A percentile compares a stretch with the other conserved stretches of the same genome.
Conservation (phyloP, 768 basidiomycete genomes). For the Coprinellus micaceus region DNA sequence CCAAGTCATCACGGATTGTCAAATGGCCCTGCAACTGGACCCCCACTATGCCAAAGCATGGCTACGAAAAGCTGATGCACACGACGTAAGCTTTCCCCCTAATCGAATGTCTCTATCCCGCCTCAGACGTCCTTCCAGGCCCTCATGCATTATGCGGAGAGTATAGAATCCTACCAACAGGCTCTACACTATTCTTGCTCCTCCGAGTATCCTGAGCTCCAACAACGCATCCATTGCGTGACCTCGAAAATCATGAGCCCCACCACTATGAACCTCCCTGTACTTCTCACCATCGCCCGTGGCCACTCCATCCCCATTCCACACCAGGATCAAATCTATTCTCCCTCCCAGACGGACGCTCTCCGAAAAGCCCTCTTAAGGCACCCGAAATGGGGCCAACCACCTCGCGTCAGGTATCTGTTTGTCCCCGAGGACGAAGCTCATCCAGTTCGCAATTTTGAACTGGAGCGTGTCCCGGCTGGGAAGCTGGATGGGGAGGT, state of each 20-base stretch:
- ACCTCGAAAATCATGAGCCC: conserved; percentile 16
- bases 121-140: conserved; percentile 11
- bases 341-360: conserved; percentile 7
- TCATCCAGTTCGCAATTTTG: conserved; percentile 12
- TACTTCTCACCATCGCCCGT: conserved; percentile 17
- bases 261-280: conserved; percentile 13
- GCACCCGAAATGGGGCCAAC: conserved; percentile 16
- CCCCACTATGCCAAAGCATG: conserved; percentile 15
- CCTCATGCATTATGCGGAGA: conserved; percentile 15
- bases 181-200: conserved; percentile 6
- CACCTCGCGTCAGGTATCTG: conserved; percentile 15
- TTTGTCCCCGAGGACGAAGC: conserved; percentile 15
- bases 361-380: conserved; percentile 15
- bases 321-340: conserved; percentile 1
- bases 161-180: conserved; percentile 19
- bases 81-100: conserved; percentile 10
- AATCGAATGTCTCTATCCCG: not conserved
- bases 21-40: conserved; percentile 10
- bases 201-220: conserved; percentile 6
- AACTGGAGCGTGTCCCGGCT: conserved; percentile 6
- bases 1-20: conserved; percentile 6
- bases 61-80: conserved; percentile 14
- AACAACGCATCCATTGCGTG: conserved; percentile 10
- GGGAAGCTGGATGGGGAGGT: conserved; percentile 12
- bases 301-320: conserved; percentile 20